A percentile compares a stretch with the other conserved stretches of the same genome.
Evolutionary conservation across 73 alveolate species (phyloP).

Genomic region (Tetrahymena elliotti): DNA sequence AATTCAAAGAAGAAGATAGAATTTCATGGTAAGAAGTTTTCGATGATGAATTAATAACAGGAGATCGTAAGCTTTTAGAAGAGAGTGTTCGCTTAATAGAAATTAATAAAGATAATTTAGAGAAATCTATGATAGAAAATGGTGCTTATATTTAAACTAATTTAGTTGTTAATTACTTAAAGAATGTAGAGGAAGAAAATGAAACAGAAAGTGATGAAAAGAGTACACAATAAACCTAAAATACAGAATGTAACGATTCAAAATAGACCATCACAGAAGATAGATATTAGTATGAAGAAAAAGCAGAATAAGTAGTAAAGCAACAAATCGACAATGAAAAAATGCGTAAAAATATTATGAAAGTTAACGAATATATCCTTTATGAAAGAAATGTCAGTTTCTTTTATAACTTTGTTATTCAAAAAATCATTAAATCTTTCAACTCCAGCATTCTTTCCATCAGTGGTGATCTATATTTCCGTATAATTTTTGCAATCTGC

Average conservation of each 20-base stretch:
- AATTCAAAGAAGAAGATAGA: slow-evolving; percentile 8
- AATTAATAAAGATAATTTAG: slow-evolving; percentile 23
- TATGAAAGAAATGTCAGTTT: slow-evolving; percentile 39
- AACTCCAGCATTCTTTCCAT: neutral
- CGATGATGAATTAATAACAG: slow-evolving; percentile 10
- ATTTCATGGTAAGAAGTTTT: slow-evolving; percentile 34
- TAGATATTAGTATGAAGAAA: neutral
- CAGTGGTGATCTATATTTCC: slow-evolving; percentile 12
- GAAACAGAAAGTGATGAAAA: neutral
- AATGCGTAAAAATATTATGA: slow-evolving; percentile 40
- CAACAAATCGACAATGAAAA: slow-evolving; percentile 21
- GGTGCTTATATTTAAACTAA: slow-evolving; percentile 13
- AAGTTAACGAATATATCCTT: slow-evolving; percentile 24
- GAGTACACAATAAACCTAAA: neutral
- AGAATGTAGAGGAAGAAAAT: neutral
- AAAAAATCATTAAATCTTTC: slow-evolving; percentile 13
- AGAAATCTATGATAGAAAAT: slow-evolving; percentile 23
- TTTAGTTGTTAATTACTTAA: slow-evolving; percentile 19
- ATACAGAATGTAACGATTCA: neutral
- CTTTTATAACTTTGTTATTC: slow-evolving; percentile 29
- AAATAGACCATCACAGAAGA: neutral
- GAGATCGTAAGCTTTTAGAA: slow-evolving; percentile 1
- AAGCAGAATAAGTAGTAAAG: neutral
- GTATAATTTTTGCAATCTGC: slow-evolving; percentile 25
- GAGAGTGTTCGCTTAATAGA: slow-evolving; percentile 9